phyloP scores from a whole-genome alignment of 2,329 filamentous ascomycete genomes.

The Claviceps africana region DNA sequence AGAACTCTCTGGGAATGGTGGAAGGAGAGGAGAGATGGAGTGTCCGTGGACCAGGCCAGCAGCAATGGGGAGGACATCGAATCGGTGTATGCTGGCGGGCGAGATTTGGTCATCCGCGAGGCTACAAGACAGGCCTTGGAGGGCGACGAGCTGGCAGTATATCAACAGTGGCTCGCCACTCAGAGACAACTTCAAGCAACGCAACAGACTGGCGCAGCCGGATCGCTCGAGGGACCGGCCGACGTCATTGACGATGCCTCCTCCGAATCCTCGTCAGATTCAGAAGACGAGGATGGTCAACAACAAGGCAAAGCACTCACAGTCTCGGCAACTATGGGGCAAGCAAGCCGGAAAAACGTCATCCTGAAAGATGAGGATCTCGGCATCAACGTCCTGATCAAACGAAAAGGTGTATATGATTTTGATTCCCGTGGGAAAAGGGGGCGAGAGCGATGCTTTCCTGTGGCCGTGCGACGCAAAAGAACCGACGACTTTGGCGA shows the following conservation, averaged over 20 bases:
- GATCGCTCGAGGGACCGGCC: conserved; percentile 52
- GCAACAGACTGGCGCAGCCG: conserved; percentile 53
- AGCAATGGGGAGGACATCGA: conserved; percentile 43
- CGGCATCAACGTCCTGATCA: conserved; percentile 78
- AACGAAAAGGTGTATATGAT: conserved; percentile 82
- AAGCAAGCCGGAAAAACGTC: conserved; percentile 72
- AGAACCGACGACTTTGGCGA: conserved; percentile 88
- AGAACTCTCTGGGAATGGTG: conserved; percentile 70
- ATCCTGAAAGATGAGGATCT: conserved; percentile 80
- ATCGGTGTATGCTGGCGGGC: conserved; percentile 51
- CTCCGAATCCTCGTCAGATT: conserved; percentile 72
- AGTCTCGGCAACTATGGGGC: conserved; percentile 70
- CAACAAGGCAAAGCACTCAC: conserved; percentile 88
- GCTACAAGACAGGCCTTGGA: conserved; percentile 52
- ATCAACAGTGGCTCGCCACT: conserved; percentile 85
- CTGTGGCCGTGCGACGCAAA: conserved; percentile 64
- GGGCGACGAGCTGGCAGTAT: conserved; percentile 62
- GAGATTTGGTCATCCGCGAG: conserved; percentile 46
- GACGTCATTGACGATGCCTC: conserved; percentile 73
- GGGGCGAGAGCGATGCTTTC: conserved; percentile 84
- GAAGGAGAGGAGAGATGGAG: conserved; percentile 51
- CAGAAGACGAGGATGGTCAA: conserved; percentile 78
- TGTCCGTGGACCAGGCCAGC: conserved; percentile 40
- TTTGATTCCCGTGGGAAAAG: conserved; percentile 86
- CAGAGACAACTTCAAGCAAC: conserved; percentile 78